These are phyloP conservation scores for Colletotrichum ledebouriae DNA, from an alignment of 2,329 filamentous ascomycete species.

Conservation along the genomic window DNA sequence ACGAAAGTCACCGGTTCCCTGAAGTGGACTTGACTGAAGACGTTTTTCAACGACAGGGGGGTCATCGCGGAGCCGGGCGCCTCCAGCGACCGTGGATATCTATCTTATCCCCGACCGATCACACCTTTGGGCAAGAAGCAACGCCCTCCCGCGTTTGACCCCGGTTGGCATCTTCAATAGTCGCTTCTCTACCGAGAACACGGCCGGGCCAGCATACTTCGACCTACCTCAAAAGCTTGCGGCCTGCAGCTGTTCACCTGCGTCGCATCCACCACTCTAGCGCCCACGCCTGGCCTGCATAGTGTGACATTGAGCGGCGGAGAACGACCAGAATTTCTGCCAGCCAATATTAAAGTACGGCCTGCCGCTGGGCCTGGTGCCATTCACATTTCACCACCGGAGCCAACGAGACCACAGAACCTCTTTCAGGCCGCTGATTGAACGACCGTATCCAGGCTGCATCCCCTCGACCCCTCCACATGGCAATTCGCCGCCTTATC, in stretches of 20 bases:
- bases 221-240: slow-evolving; percentile 32
- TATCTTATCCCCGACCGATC: slow-evolving; percentile 26
- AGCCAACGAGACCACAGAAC: slow-evolving; percentile 38
- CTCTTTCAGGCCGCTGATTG: slow-evolving; percentile 46
- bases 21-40: not conserved
- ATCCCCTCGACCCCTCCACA: slow-evolving; percentile 46
- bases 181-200: slow-evolving; percentile 34
- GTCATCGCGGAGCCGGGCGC: not conserved
- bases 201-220: slow-evolving; percentile 14
- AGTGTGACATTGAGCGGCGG: slow-evolving; percentile 55
- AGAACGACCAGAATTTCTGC: slow-evolving; percentile 52
- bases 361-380: slow-evolving; percentile 58
- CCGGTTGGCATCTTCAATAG: slow-evolving; percentile 31
- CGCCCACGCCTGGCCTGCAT: slow-evolving; percentile 47
- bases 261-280: slow-evolving; percentile 46
- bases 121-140: slow-evolving; percentile 33
- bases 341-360: slow-evolving; percentile 68
- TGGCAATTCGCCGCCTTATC: slow-evolving; percentile 48
- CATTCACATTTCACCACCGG: slow-evolving; percentile 44
- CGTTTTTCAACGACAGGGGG: not conserved
- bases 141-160: slow-evolving; percentile 44
- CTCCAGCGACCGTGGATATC: slow-evolving; percentile 16
- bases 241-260: slow-evolving; percentile 39
- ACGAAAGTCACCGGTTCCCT: slow-evolving; percentile 12
- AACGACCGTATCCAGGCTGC: slow-evolving; percentile 33